These are phyloP conservation scores for Sarcodon sp. DNA, from an alignment of 768 basidiomycete genomes.

Conservation along the genomic window DNA sequence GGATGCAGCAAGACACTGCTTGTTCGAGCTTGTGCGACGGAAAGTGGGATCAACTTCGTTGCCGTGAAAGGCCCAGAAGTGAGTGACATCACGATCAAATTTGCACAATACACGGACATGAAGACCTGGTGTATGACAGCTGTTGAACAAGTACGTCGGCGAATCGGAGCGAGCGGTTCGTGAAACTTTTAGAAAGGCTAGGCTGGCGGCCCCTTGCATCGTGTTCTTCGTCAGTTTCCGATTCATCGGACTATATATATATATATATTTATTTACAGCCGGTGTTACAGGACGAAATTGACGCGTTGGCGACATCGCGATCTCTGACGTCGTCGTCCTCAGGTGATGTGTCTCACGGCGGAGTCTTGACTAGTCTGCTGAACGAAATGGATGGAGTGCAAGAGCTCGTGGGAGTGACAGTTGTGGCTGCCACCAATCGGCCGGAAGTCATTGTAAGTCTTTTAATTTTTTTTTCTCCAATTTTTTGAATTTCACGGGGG, in stretches of 20 bases:
- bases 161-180: constrained; percentile 93
- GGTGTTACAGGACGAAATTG: constrained; percentile 78
- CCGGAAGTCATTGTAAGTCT: constrained; percentile 78
- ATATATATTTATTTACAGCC: background rate
- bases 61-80: constrained; percentile 98
- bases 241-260: background rate
- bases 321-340: constrained; percentile 19
- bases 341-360: constrained; percentile 55
- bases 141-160: constrained; percentile 93
- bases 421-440: constrained; percentile 92
- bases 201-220: constrained; percentile 89
- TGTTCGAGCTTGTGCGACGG: constrained; percentile 84
- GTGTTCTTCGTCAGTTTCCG: constrained; percentile 76
- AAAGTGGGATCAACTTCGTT: constrained; percentile 91
- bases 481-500: background rate
- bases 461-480: background rate
- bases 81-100: constrained; percentile 10
- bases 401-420: constrained; percentile 87
- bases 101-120: background rate
- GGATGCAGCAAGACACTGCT: constrained; percentile 96
- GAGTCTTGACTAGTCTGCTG: constrained; percentile 83
- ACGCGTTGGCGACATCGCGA: constrained; percentile 80
- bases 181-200: constrained; percentile 91
- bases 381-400: constrained; percentile 99
- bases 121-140: constrained; percentile 30